phyloP scores from a whole-genome alignment of 2,329 filamentous ascomycete species.

The Cryphonectria carpinicola region DNA sequence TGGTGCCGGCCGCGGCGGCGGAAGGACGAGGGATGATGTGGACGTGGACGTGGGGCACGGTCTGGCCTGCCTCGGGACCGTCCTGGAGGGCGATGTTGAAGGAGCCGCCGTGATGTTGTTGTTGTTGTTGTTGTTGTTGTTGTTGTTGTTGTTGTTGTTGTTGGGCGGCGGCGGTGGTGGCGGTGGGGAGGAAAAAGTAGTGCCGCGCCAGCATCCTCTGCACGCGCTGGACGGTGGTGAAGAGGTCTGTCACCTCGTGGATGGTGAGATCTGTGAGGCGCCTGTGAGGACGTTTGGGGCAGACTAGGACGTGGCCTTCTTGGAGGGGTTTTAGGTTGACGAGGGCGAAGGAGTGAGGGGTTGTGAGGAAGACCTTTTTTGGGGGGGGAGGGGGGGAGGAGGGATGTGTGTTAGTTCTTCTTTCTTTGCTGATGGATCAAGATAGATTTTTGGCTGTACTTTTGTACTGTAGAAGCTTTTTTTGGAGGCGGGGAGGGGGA shows the following conservation, averaged over 20 bases:
- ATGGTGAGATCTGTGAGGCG: constrained; percentile 76
- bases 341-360: constrained; percentile 79
- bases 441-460: constrained; percentile 1
- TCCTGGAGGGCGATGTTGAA: constrained; percentile 98
- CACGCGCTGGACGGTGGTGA: constrained; percentile 81
- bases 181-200: constrained; percentile 48
- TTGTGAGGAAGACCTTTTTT: constrained; percentile 87
- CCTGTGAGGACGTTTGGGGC: constrained; percentile 69
- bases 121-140: too few species aligned
- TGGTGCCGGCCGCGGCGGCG: constrained; percentile 52
- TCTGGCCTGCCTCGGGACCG: constrained; percentile 87
- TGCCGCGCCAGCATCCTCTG: constrained; percentile 71
- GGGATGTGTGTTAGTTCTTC: constrained; percentile 5
- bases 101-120: constrained; percentile 51
- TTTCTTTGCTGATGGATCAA: not conserved
- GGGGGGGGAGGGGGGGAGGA: constrained; percentile 1
- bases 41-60: constrained; percentile 89
- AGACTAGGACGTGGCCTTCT: constrained; percentile 91
- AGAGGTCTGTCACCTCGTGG: constrained; percentile 78
- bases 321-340: constrained; percentile 96
- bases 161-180: too few species aligned
- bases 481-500: not conserved
- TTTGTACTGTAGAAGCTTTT: too few species aligned
- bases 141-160: too few species aligned
- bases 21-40: constrained; percentile 80